Base-by-base conservation (phyloP, 164 flowering plant species). In the Kalanchoe fedtschenkoi region DNA sequence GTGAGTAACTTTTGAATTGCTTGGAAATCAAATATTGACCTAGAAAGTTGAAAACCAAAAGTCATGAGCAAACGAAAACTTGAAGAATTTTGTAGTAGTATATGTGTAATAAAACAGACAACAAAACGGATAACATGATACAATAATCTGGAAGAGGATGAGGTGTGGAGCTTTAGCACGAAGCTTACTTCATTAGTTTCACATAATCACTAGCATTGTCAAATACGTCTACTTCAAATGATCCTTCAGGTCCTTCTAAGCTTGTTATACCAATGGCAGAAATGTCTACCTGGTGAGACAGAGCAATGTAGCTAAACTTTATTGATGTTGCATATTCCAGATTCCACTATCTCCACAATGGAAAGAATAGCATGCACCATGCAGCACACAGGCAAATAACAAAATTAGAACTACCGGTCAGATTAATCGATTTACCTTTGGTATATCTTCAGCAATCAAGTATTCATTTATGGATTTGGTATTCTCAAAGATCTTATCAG, bases 181-280 rank as follows among this genome's bases (percentile, higher is more conserved):
- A 43, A 70, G 41, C 89, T 77, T 84, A 95, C 99, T 95, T 87
- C 97, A 91, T 91, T 76, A 95, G 60, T 67, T 86, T 81, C 66
- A 95, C 96, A 78, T 95, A 89, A 65, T 91, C 97, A 77, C 66
- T 71, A 10, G 97, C 86, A 32, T 96, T 78, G 75, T 95, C 96
- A 76, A 95, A 95, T 69, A 91, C 95, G 55, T 95, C 97, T 47
- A 89, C 93, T 66, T 91, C 93, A 74, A 95, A 95, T 57, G 72
- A 78, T 64, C 99, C 99, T 61, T 87, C 96, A n/a, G 90, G 95
- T 17, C 97, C 93, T 13, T 64, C 65, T 79, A 88, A 88, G 72
- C 70, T 89, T 34, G 93, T 76, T 37, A 83, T 67, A n/a, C 84
- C 89, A 43, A 68, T 61, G 57, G 71, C 37, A 60, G 87, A 66